phyloP scores from a whole-genome alignment of 495 filamentous ascomycete species.

The Daldinia concentrica region DNA sequence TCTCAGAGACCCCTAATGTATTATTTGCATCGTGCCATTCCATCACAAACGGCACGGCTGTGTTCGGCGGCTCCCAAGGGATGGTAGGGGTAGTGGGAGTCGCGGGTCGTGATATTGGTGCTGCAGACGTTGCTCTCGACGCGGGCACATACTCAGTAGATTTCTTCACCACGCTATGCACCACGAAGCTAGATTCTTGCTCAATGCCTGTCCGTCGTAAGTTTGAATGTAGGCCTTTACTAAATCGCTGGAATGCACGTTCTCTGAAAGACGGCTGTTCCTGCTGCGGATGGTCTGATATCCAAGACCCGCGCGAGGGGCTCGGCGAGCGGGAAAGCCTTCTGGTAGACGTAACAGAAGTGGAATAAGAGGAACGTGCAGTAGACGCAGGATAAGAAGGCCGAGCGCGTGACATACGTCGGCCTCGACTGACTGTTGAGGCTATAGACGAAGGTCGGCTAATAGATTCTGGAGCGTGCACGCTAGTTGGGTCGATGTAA shows the following conservation, averaged over 20 bases:
- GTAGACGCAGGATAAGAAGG: not conserved
- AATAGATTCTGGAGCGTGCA: not conserved
- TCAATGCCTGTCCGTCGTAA: slow-evolving; percentile 18
- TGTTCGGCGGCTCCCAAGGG: not conserved
- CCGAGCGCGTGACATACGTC: not conserved
- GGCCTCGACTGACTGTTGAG: not conserved
- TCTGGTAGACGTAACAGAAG: not conserved
- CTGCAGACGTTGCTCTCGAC: not conserved
- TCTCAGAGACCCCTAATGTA: not conserved
- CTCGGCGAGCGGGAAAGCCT: not conserved
- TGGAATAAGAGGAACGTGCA: not conserved
- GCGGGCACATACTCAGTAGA: not conserved
- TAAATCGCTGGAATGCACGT: slow-evolving; percentile 9
- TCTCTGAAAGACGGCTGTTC: slow-evolving; percentile 19
- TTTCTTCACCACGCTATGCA: slow-evolving; percentile 20
- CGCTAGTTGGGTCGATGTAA: not conserved
- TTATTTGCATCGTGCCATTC: not conserved
- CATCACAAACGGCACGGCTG: not conserved
- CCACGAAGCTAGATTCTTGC: slow-evolving; percentile 24
- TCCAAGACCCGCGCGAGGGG: slow-evolving; percentile 26
- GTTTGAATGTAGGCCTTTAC: not conserved
- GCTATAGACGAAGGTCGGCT: not conserved
- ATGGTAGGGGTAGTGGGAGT: not conserved
- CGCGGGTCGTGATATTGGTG: not conserved
- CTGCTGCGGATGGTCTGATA: slow-evolving; percentile 15